Evolutionary conservation across 2,329 filamentous ascomycete genomes (phyloP).

Genomic region (Hypomyces rosellus): DNA sequence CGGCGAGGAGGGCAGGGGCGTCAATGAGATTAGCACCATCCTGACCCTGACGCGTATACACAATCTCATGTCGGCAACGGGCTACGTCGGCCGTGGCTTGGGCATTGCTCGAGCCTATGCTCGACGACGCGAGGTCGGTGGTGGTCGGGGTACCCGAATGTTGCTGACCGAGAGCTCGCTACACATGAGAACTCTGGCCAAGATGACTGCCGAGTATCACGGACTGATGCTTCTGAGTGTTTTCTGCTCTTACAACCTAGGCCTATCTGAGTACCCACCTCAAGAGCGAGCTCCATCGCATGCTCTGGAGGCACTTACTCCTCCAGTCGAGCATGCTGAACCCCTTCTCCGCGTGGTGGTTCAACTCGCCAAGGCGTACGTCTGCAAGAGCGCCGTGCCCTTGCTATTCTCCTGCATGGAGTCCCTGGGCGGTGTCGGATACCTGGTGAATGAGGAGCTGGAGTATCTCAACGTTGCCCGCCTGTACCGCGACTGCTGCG

Average conservation of each 20-base stretch:
- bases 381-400: constrained; percentile 43
- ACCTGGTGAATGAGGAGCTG: constrained; percentile 56
- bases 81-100: constrained; percentile 49
- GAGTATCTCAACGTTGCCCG: constrained; percentile 61
- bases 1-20: constrained; percentile 58
- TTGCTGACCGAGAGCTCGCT: constrained; percentile 46
- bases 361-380: constrained; percentile 54
- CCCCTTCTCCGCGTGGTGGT: constrained; percentile 52
- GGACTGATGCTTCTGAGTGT: constrained; percentile 50
- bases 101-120: constrained; percentile 53
- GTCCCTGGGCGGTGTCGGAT: constrained; percentile 59
- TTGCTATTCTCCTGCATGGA: constrained; percentile 56
- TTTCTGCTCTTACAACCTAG: constrained; percentile 48
- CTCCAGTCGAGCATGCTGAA: constrained; percentile 25
- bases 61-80: constrained; percentile 47
- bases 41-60: constrained; percentile 61
- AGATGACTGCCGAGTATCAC: constrained; percentile 49
- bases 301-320: constrained; percentile 26
- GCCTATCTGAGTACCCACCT: constrained; percentile 41
- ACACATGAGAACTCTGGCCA: constrained; percentile 54
- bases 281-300: constrained; percentile 9
- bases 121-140: constrained; percentile 47
- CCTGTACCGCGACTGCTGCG: constrained; percentile 57
- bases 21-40: constrained; percentile 61
- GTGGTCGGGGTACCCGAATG: constrained; percentile 35